Percentiles rank a stretch among this genome's conserved stretches.
Conservation (phyloP, 2,329 filamentous ascomycete species). For the Leptodontidium sp. region DNA sequence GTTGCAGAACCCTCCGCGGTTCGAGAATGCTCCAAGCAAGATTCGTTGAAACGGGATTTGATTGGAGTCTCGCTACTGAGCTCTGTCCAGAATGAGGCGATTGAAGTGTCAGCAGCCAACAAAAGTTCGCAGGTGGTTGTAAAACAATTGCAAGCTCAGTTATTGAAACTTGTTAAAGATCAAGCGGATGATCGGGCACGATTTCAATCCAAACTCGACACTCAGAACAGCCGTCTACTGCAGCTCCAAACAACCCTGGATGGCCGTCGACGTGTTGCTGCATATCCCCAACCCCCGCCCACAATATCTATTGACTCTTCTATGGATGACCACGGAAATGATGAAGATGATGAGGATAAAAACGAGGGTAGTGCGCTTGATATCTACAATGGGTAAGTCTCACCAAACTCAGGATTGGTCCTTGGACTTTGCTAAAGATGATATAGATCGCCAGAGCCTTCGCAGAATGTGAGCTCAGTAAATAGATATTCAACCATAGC, state of each 20-base stretch:
- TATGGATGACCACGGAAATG: not conserved
- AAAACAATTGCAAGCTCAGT: not conserved
- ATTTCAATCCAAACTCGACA: not conserved
- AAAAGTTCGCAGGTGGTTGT: not conserved
- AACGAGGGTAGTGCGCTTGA: not conserved
- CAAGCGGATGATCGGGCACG: slow-evolving; percentile 2
- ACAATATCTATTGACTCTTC: not conserved
- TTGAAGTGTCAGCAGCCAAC: no score
- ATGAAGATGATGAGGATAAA: not conserved
- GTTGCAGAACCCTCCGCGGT: not conserved
- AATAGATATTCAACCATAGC: not conserved
- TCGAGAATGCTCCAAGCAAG: not conserved
- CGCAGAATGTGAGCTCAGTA: not conserved
- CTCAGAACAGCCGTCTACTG: slow-evolving; percentile 2
- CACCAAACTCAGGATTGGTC: no score
- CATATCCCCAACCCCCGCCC: not conserved
- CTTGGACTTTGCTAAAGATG: not conserved
- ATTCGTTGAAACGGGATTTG: not conserved
- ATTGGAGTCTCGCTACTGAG: not conserved
- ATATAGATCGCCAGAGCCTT: not conserved
- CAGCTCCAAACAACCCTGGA: not conserved
- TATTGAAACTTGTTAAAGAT: not conserved
- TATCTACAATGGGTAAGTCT: not conserved
- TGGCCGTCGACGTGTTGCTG: no score
- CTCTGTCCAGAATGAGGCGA: not conserved